Evolutionary conservation across 495 filamentous ascomycete genomes (phyloP), one percentile per base, ranked within the genome.

Genomic region (Usnea hakonensis): DNA sequence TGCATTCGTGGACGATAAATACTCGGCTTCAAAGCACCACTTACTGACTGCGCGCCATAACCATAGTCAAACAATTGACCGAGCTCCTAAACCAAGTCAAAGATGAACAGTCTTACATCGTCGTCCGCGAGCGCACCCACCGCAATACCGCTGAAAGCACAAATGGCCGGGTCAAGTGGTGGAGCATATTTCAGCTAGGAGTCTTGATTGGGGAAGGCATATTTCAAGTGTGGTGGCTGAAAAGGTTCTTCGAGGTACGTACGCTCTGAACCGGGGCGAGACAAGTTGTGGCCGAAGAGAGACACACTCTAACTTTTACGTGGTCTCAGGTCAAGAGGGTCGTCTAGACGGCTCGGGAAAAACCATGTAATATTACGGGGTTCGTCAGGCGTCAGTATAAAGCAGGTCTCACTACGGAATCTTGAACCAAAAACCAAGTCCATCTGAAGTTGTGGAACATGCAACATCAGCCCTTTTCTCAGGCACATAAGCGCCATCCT

Each of bases 181-280:
- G 95, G 95, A 97, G 92, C 73, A 83, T 97, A 64, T 97, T 97
- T 76, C 91, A 97, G 75, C 81, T 98, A 61, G 83, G 85, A 57
- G 88, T 98, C 60, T 82, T 98, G 54, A 80, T 94, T 63, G 94
- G 88, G 52, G 90, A 96, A 79, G 91, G 91, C 69, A 78, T 97
- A 56, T 98, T 97, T 81, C 94, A 98, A 77, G 95, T 98, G 64
- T 97, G 95, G 94, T 98, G 94, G 90, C 72, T 98, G 74, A 93
- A 95, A 81, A 79, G 95, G 70, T 97, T 98, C 79, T 98, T 98
- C 72, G 94, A 98, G 89, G 93, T 96, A 61, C 10, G 48, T 54
- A 21, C 10, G 0, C 23, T 19, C 23, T 38, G 14, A 11, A 41
- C 23, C 32, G 30, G 23, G 3, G 13, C 5, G 46, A 32, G 26